Evolutionary conservation across 306 rosid species (phyloP).

Genomic region (Vicia sativa): DNA sequence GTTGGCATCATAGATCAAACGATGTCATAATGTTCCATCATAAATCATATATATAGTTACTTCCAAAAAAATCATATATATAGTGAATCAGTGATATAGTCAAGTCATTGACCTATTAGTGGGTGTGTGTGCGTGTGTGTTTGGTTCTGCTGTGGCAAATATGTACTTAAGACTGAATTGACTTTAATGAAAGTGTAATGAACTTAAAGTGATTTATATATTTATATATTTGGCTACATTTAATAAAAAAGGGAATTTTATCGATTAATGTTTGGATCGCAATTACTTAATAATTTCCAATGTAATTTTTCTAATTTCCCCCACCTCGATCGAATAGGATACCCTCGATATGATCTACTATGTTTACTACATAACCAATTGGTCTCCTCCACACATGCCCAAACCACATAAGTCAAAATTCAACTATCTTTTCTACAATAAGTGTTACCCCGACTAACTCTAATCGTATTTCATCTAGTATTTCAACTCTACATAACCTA

Average conservation of each 20-base stretch:
- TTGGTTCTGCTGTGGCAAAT: not conserved
- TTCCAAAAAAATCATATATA: too few species aligned
- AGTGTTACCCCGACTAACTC: not conserved
- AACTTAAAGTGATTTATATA: not conserved
- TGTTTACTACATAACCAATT: not conserved
- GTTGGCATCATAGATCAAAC: not conserved
- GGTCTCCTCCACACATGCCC: not conserved
- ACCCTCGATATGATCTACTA: not conserved
- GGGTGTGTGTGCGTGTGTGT: not conserved
- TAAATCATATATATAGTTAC: not conserved
- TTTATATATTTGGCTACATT: not conserved
- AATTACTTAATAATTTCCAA: not conserved
- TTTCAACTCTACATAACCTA: not conserved
- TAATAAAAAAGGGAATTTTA: not conserved
- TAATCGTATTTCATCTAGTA: conserved; percentile 3
- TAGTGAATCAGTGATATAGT: not conserved
- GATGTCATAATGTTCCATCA: not conserved
- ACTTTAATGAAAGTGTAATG: not conserved
- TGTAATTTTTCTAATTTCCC: not conserved
- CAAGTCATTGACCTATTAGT: not conserved
- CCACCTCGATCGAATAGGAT: not conserved
- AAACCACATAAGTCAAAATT: not conserved
- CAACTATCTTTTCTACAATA: not conserved
- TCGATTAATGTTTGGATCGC: not conserved
- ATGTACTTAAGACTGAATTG: not conserved